phyloP scores from a whole-genome alignment of 2,329 filamentous ascomycete genomes.

The Beauveria asiatica region DNA sequence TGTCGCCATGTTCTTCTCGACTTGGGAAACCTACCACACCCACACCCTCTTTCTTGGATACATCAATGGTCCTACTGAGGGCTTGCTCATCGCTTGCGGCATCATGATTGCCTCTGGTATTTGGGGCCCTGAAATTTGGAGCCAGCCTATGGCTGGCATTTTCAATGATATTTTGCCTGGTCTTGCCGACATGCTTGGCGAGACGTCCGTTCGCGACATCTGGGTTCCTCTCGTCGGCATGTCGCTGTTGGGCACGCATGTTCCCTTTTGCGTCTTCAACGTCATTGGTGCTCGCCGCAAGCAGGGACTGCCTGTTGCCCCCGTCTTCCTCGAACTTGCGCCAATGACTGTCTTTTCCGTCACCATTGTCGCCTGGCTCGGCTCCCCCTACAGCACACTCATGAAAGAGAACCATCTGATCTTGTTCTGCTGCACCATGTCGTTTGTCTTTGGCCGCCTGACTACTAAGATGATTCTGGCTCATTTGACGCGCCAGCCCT shows the following conservation, averaged over 20 bases:
- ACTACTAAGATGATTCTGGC: slow-evolving; percentile 98
- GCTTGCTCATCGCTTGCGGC: slow-evolving; percentile 75
- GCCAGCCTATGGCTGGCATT: slow-evolving; percentile 60
- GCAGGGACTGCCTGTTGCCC: slow-evolving; percentile 64
- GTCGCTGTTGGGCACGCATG: slow-evolving; percentile 62
- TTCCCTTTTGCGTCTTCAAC: slow-evolving; percentile 84
- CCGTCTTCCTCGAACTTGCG: slow-evolving; percentile 88
- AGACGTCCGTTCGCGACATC: slow-evolving; percentile 72
- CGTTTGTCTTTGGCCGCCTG: slow-evolving; percentile 96
- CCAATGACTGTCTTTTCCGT: slow-evolving; percentile 77
- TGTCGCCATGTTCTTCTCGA: slow-evolving; percentile 98
- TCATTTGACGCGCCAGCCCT: slow-evolving; percentile 85
- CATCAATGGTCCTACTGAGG: slow-evolving; percentile 96
- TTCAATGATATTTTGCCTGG: slow-evolving; percentile 48
- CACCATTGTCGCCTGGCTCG: slow-evolving; percentile 74
- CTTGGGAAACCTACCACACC: slow-evolving; percentile 98
- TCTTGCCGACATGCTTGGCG: slow-evolving; percentile 53
- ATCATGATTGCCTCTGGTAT: slow-evolving; percentile 84
- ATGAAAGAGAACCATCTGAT: slow-evolving; percentile 79
- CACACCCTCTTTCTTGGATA: slow-evolving; percentile 94
- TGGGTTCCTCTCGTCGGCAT: slow-evolving; percentile 68
- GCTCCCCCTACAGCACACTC: slow-evolving; percentile 77
- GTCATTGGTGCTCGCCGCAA: slow-evolving; percentile 68
- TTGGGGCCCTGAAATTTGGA: slow-evolving; percentile 85
- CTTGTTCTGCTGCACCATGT: slow-evolving; percentile 86